phyloP scores from a whole-genome alignment of 441 rosid species.

The Eutrema salsugineum region DNA sequence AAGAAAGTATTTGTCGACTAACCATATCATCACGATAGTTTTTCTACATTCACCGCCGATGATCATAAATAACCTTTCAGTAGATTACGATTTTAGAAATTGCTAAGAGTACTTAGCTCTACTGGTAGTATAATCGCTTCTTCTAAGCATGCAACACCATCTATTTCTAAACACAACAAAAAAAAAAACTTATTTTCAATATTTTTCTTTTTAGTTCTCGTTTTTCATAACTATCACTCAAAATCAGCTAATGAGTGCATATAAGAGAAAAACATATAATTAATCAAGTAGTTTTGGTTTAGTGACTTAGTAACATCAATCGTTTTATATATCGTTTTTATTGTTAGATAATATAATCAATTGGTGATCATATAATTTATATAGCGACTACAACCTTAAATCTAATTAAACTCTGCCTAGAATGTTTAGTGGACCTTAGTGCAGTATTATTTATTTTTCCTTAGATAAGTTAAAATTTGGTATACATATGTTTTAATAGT shows the following conservation, averaged over 20 bases:
- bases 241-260: background rate
- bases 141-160: background rate
- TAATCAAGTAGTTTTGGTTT: background rate
- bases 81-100: background rate
- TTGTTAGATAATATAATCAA: background rate
- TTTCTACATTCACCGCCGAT: background rate
- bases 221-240: background rate
- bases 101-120: background rate
- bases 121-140: background rate
- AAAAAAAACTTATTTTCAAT: background rate
- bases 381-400: background rate
- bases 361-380: background rate
- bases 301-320: background rate
- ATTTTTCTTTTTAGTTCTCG: background rate
- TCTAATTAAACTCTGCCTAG: background rate
- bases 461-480: background rate
- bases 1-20: background rate
- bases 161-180: background rate
- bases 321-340: background rate
- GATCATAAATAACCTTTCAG: background rate
- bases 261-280: background rate
- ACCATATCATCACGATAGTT: background rate
- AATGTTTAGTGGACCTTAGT: background rate
- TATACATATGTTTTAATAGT: background rate
- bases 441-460: background rate